Evolutionary conservation across 2,329 filamentous ascomycete species (phyloP).

Genomic region (Venturia pyrina): DNA sequence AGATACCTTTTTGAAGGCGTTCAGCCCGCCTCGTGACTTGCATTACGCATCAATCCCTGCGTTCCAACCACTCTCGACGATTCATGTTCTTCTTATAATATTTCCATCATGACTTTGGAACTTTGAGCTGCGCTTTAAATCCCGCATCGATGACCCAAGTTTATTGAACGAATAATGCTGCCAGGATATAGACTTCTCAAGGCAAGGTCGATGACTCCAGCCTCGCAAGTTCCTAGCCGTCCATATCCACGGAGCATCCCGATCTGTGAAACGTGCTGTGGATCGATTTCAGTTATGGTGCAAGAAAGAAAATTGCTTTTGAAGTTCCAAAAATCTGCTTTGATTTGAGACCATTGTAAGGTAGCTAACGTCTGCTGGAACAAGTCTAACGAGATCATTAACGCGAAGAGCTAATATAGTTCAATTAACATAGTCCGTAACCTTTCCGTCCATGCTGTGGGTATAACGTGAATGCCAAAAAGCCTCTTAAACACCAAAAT

Average conservation of each 20-base stretch:
- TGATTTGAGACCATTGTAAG: background rate
- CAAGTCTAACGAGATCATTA: background rate
- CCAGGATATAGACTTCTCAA: background rate
- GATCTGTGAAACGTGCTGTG: background rate
- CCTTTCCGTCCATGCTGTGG: background rate
- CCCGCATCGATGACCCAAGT: too few relatives aligned
- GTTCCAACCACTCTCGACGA: background rate
- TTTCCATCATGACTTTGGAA: background rate
- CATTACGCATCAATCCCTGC: background rate
- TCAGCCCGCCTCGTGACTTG: background rate
- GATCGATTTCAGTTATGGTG: background rate
- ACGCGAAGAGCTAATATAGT: background rate
- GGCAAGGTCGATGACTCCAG: background rate
- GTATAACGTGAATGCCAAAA: background rate
- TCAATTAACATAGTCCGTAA: background rate
- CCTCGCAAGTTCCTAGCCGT: background rate
- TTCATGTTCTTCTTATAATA: background rate
- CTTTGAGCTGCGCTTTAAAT: background rate
- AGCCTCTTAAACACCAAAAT: background rate
- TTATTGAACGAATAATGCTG: too few relatives aligned
- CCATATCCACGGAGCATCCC: background rate
- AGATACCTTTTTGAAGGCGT: background rate
- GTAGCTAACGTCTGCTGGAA: background rate
- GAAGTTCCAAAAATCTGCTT: background rate
- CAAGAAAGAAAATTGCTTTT: background rate